Evolutionary conservation across 345 rosid genomes (phyloP).

Genomic region (Dovyalis caffra): DNA sequence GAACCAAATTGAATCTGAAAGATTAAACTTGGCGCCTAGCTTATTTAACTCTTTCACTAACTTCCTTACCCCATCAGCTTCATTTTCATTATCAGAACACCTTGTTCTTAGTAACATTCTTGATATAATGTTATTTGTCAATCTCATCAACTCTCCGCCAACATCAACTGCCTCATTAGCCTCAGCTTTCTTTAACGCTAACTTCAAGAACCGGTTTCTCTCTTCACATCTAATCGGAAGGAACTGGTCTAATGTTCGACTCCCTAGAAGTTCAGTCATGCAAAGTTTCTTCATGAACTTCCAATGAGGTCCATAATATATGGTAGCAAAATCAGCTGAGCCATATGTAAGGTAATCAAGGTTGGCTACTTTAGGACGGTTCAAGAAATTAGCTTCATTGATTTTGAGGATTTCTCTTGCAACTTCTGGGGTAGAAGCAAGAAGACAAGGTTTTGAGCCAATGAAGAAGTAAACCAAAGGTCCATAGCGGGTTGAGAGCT

Average conservation of each 20-base stretch:
- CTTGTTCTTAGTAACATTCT: slow-evolving; percentile 57
- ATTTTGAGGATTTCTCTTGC: slow-evolving; percentile 63
- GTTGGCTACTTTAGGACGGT: slow-evolving; percentile 48
- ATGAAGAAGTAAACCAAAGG: slow-evolving; percentile 63
- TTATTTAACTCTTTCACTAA: slow-evolving; percentile 58
- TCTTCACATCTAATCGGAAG: slow-evolving; percentile 48
- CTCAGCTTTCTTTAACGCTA: slow-evolving; percentile 38
- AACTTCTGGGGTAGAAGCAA: slow-evolving; percentile 52
- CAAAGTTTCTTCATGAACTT: slow-evolving; percentile 77
- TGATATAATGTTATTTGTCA: slow-evolving; percentile 57
- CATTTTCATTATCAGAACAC: slow-evolving; percentile 37
- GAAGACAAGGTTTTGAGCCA: slow-evolving; percentile 64
- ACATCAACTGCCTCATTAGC: slow-evolving; percentile 39
- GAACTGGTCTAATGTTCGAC: slow-evolving; percentile 45
- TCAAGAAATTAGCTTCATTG: slow-evolving; percentile 53
- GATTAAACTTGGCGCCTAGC: slow-evolving; percentile 51
- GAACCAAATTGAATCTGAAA: slow-evolving; percentile 70
- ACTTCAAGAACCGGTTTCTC: slow-evolving; percentile 34
- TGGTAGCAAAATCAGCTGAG: slow-evolving; percentile 66
- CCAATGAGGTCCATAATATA: slow-evolving; percentile 65
- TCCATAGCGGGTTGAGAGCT: slow-evolving; percentile 53
- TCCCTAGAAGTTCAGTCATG: slow-evolving; percentile 63
- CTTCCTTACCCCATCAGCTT: slow-evolving; percentile 49
- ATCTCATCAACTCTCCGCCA: slow-evolving; percentile 49
- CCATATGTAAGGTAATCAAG: slow-evolving; percentile 78